Evolutionary conservation across 2,329 filamentous ascomycete genomes (phyloP), one percentile per base, ranked within the genome.

Genomic region (Coniochaeta sp.): DNA sequence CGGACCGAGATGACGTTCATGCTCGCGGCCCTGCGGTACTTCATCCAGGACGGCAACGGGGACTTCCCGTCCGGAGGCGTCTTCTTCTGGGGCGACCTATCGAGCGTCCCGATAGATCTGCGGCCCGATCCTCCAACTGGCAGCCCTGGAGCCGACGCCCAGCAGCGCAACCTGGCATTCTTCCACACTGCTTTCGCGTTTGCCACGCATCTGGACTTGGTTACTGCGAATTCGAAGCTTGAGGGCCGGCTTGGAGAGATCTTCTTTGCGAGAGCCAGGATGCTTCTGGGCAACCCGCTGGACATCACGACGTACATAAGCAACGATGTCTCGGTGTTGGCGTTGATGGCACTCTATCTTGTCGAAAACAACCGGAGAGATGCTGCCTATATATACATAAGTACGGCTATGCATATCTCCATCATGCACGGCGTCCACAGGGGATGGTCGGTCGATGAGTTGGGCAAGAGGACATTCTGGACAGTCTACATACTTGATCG

Each of bases 401-500:
- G 75, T 47, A 73, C 75, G 16, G 79, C 79, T 31, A 79, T 80
- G 71, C 75, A 78, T 47, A 74, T 80, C 34, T 75, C 76, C 54
- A 73, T 81, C 55, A 77, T 77, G 70, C 75, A 78, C 36, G 80
- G 80, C n/a, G 71, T 78, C 1, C 77, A 81, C 62, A 69, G 74
- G 16, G 77, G 77, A 3, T 74, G 71, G 64, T 66, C 67, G 4
- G 68, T 73, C 3, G 73, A 79, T 47, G 79, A 81, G 64, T 67
- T 67, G 24, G 74, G 73, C 1, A 80, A 77, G 63, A 70, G 80
- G 38, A 71, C 78, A 6, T 81, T 82, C 59, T 82, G 80, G 80
- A 82, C 79, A 0, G 70, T 81, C 1, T 82, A 80, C 60, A 73
- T 79, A n/a, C 67, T 82, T 16, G 79, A 82, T 63, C 72, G 79